Evolutionary conservation across 164 flowering plant genomes (phyloP), one percentile per base, ranked within the genome.

Genomic region (Aristolochia fimbriata): DNA sequence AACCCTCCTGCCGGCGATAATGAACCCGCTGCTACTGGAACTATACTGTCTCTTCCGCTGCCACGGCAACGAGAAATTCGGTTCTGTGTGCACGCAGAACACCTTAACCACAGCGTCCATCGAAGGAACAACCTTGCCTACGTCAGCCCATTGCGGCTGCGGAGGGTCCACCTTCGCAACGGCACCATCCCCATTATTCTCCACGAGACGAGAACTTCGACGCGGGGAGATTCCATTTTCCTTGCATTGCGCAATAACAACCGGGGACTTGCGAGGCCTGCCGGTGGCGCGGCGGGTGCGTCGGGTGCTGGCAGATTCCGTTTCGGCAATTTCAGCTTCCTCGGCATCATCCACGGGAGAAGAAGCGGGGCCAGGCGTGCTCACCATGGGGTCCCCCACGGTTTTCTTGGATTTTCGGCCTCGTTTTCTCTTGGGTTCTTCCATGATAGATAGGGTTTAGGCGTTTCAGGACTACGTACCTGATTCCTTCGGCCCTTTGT

Each of bases 101-200:
- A 94, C 97, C 88, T 94, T 94, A 69, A 94, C 97, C 47, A 94
- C 95, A 10, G 99, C 85, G 58, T 90, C 96, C 99, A 94, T 94
- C 7, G 86, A 78, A 30, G 93, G 95, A 50, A 82, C 74, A 21
- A 72, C 89, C 69, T 83, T 80, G 30, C 43, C 72, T 61, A 63
- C 81, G 22, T 56, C 51, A 52, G 65, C 80, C 71, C 70, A 37
- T 1, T 61, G 43, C 54, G 61, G 5, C 30, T 27, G 66, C 17
- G 56, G 51, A 43, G 57, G 62, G 7, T 61, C 69, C 10, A 11
- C 30, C 57, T 22, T 20, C 11, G 65, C 51, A 27, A 23, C 16
- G 17, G 69, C 71, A 17, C 61, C 73, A 4, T 43, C 50, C 6
- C 56, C 65, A 22, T 62, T 62, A 14, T 63, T 67, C 30, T 63